Evolutionary conservation across 257 asterid genomes (phyloP).

Genomic region (Scutellaria barbata): DNA sequence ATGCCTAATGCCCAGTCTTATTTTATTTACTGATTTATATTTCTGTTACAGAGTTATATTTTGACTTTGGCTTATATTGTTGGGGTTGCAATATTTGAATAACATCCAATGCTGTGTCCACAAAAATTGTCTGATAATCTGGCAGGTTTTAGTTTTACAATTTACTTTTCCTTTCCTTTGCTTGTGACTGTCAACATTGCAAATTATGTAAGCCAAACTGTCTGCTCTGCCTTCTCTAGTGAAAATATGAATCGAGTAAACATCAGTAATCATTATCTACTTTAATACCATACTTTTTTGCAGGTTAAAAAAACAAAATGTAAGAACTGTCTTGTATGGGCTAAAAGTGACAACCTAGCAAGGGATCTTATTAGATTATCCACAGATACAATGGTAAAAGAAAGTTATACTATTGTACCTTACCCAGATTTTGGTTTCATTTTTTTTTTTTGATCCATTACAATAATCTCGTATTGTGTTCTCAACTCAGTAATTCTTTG

Average conservation of each 20-base stretch:
- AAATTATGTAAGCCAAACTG: constrained; percentile 8
- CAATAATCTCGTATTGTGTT: neutral
- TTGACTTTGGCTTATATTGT: neutral
- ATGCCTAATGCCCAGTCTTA: neutral
- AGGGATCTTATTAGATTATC: constrained; percentile 73
- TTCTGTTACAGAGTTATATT: neutral
- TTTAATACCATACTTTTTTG: constrained; percentile 31
- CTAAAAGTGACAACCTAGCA: constrained; percentile 90
- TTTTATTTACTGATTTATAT: neutral
- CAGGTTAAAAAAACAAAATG: constrained; percentile 75
- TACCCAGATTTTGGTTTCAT: constrained; percentile 2
- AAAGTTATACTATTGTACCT: constrained; percentile 13
- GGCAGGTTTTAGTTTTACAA: constrained; percentile 14
- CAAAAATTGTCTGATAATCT: neutral
- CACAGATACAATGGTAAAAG: constrained; percentile 60
- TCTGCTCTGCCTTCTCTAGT: constrained; percentile 18
- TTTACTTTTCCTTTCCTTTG: neutral
- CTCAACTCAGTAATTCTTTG: neutral
- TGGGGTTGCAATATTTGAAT: neutral
- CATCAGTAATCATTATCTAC: constrained; percentile 22
- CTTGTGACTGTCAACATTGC: neutral
- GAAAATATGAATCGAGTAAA: neutral
- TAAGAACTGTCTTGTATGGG: constrained; percentile 86
- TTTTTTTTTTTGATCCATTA: neutral
- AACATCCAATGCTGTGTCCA: constrained; percentile 5